Evolutionary conservation across 441 rosid species (phyloP).

Genomic region (Gossypium laxum): DNA sequence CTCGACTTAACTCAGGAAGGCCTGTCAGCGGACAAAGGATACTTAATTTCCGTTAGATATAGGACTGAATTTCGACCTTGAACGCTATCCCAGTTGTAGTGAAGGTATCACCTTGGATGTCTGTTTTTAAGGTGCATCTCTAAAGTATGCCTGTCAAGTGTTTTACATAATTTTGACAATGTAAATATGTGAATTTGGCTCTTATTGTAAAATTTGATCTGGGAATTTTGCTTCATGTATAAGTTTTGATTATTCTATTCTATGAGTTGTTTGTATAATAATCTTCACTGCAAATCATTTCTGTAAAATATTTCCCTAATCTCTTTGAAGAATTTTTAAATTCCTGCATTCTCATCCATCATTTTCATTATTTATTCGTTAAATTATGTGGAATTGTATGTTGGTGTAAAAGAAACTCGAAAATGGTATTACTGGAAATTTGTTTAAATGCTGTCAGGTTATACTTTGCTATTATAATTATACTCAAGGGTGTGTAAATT

Average conservation of each 20-base stretch:
- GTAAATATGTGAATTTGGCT: conserved; percentile 26
- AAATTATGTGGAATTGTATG: too few relatives aligned
- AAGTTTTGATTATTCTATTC: neutral
- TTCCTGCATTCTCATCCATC: too few relatives aligned
- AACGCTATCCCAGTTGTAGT: neutral
- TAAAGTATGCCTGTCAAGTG: conserved; percentile 13
- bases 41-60: neutral
- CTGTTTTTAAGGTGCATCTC: conserved; percentile 26
- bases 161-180: conserved; percentile 1
- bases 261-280: too few relatives aligned
- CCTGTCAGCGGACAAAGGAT: conserved; percentile 2
- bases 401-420: too few relatives aligned
- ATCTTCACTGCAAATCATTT: too few relatives aligned
- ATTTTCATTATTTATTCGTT: too few relatives aligned
- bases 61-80: conserved; percentile 9
- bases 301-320: too few relatives aligned
- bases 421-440: too few relatives aligned
- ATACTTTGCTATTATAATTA: too few relatives aligned
- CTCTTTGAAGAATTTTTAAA: too few relatives aligned
- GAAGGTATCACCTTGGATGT: conserved; percentile 17
- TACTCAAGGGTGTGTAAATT: too few relatives aligned
- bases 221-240: conserved; percentile 6
- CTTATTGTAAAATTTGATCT: conserved; percentile 11
- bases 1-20: neutral
- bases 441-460: too few relatives aligned